These are phyloP conservation scores for Orbilia blumenaviensis DNA, from an alignment of 2,329 filamentous ascomycete genomes.

Conservation along the genomic window DNA sequence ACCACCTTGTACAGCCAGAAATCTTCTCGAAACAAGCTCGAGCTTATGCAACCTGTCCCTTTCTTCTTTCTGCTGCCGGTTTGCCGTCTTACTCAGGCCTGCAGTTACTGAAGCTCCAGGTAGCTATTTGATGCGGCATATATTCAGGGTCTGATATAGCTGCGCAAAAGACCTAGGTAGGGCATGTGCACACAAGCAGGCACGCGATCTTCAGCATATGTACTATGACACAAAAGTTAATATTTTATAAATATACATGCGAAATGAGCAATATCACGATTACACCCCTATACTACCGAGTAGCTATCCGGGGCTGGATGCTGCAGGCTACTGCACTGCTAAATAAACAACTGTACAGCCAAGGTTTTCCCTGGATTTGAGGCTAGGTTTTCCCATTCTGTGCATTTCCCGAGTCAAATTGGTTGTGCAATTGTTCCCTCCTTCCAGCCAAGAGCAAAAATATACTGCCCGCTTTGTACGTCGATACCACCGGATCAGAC, in stretches of 20 bases:
- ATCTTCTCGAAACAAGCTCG: conserved; percentile 23
- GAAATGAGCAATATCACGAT: conserved; percentile 10
- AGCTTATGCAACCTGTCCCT: conserved; percentile 35
- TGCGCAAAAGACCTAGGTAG: background rate
- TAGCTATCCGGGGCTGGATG: too few relatives aligned
- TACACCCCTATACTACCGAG: too few relatives aligned
- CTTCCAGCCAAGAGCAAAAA: background rate
- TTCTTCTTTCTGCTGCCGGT: conserved; percentile 26
- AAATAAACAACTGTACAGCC: too few relatives aligned
- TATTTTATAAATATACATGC: too few relatives aligned
- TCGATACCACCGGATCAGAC: background rate
- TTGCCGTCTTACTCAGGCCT: conserved; percentile 45
- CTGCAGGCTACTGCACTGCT: conserved; percentile 1
- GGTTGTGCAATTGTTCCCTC: background rate
- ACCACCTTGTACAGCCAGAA: conserved; percentile 8
- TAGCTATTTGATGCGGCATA: conserved; percentile 34
- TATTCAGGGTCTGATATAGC: conserved; percentile 6
- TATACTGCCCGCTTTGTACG: background rate
- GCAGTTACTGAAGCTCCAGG: conserved; percentile 15
- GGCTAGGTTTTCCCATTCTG: background rate
- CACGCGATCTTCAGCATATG: conserved; percentile 34
- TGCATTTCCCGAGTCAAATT: background rate
- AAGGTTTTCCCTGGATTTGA: too few relatives aligned
- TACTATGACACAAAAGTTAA: conserved; percentile 4
- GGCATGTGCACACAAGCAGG: background rate